Conservation (phyloP, 2,329 filamentous ascomycete species). For the Clarireedia hainanense region DNA sequence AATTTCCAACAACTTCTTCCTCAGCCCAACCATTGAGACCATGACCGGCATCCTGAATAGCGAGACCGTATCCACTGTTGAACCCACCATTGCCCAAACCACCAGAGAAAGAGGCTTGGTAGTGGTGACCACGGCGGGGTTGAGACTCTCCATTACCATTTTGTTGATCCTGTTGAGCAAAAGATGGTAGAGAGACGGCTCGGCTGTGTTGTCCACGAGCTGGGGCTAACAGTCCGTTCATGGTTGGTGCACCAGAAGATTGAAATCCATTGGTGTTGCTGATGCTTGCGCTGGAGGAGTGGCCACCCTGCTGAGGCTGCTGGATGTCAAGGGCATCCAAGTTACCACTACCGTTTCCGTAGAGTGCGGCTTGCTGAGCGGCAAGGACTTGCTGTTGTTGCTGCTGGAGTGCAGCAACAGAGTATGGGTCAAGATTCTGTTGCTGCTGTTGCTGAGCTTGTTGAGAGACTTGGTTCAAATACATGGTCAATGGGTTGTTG, state of each 20-base stretch:
- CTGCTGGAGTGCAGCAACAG: constrained; percentile 38
- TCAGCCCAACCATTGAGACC: constrained; percentile 61
- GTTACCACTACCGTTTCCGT: constrained; percentile 50
- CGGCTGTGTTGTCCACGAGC: constrained; percentile 55
- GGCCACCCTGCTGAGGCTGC: constrained; percentile 52
- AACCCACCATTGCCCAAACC: constrained; percentile 22
- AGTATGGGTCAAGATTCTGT: constrained; percentile 36
- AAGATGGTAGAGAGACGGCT: constrained; percentile 77
- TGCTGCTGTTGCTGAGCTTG: constrained; percentile 61
- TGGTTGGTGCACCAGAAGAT: constrained; percentile 47
- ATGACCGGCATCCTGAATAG: constrained; percentile 49
- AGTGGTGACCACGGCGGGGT: constrained; percentile 53
- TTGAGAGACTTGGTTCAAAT: constrained; percentile 74
- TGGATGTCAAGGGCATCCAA: constrained; percentile 52
- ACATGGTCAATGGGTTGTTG: constrained; percentile 89
- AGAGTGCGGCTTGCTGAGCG: constrained; percentile 73
- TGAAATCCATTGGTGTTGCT: constrained; percentile 50
- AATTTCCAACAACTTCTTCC: constrained; percentile 35
- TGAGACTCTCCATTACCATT: constrained; percentile 33
- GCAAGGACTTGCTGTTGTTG: constrained; percentile 65
- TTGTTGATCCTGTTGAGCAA: constrained; percentile 43
- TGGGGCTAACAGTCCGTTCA: constrained; percentile 70
- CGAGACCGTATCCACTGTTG: constrained; percentile 46
- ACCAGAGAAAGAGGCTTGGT: constrained; percentile 49
- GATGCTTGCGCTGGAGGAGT: constrained; percentile 55